Evolutionary conservation across 2,329 filamentous ascomycete species (phyloP).

Genomic region (Aspergillus sp.): DNA sequence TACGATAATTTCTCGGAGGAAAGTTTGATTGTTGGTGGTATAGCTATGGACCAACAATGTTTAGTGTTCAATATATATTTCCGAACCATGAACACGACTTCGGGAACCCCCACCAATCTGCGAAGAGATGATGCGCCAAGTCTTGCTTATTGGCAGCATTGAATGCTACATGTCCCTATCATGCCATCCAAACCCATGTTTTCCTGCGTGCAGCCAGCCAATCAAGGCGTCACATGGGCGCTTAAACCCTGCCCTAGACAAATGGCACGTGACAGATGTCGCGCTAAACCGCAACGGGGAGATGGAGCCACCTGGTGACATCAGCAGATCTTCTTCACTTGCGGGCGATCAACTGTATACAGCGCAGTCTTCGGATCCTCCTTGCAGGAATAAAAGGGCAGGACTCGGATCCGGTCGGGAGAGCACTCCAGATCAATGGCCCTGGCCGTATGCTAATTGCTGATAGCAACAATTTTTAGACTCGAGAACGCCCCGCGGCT

Average conservation of each 20-base stretch:
- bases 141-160: background rate
- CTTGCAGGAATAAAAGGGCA: background rate
- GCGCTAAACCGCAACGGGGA: background rate
- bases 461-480: background rate
- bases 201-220: background rate
- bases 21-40: background rate
- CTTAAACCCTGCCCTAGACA: background rate
- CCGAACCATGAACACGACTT: background rate
- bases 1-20: background rate
- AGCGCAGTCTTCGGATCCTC: background rate
- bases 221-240: slow-evolving; percentile 1
- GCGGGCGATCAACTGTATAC: background rate
- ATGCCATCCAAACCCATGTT: background rate
- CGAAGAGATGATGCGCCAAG: background rate
- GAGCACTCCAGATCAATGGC: background rate
- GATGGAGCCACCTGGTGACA: slow-evolving; percentile 14
- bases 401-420: background rate
- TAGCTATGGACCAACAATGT: background rate
- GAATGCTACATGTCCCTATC: too few species aligned
- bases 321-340: slow-evolving; percentile 10
- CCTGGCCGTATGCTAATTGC: background rate
- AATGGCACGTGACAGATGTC: slow-evolving; percentile 8
- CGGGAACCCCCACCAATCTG: too few species aligned
- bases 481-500: background rate
- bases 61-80: background rate